These are phyloP conservation scores for Claviceps monticola DNA, from an alignment of 2,329 filamentous ascomycete genomes.

Conservation along the genomic window DNA sequence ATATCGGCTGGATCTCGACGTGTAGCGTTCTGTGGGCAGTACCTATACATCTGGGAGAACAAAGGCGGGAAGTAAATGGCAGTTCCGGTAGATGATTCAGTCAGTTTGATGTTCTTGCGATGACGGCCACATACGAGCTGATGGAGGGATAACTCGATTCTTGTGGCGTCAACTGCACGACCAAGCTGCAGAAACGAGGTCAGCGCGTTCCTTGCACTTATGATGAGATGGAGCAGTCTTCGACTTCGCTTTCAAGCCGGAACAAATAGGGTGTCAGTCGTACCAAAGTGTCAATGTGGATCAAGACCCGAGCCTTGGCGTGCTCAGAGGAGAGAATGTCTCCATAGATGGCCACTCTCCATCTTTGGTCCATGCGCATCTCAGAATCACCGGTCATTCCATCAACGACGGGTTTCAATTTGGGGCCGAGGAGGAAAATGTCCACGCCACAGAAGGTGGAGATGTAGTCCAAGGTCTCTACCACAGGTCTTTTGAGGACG, in stretches of 20 bases:
- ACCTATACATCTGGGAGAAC: slow-evolving; percentile 84
- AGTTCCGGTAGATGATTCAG: slow-evolving; percentile 88
- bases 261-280: not conserved
- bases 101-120: slow-evolving; percentile 93
- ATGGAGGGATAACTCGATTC: slow-evolving; percentile 76
- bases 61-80: slow-evolving; percentile 96
- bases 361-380: slow-evolving; percentile 76
- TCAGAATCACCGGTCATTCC: slow-evolving; percentile 64
- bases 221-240: too few relatives aligned
- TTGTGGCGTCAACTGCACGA: slow-evolving; percentile 62
- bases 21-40: slow-evolving; percentile 68
- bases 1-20: slow-evolving; percentile 79
- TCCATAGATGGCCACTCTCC: slow-evolving; percentile 87
- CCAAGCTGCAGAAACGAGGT: slow-evolving; percentile 38
- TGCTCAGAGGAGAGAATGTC: slow-evolving; percentile 93
- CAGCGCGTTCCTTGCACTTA: not conserved
- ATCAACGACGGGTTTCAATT: slow-evolving; percentile 64
- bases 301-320: slow-evolving; percentile 87
- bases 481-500: slow-evolving; percentile 59
- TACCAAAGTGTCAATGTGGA: slow-evolving; percentile 94
- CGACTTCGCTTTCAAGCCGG: too few relatives aligned
- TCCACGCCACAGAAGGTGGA: slow-evolving; percentile 85
- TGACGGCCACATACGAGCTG: slow-evolving; percentile 86
- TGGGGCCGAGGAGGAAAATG: slow-evolving; percentile 88
- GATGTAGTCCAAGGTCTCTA: slow-evolving; percentile 75